Conservation (phyloP, 139 green algal species). For the Marvania coccoides region DNA sequence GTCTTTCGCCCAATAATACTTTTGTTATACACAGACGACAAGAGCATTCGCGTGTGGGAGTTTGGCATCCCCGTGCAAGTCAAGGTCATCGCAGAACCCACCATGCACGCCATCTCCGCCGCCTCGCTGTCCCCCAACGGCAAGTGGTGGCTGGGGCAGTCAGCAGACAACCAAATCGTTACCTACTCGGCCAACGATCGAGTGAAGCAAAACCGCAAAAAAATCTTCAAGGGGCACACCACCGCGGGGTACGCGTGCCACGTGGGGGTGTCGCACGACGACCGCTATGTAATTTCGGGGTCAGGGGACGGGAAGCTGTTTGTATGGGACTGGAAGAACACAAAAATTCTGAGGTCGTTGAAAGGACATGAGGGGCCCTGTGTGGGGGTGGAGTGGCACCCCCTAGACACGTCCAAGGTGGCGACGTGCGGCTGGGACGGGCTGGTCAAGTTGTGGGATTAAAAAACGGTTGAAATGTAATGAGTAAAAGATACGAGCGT, state of each 20-base stretch:
- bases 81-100: slow-evolving; percentile 91
- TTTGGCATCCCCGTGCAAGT: slow-evolving; percentile 93
- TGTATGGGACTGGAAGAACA: slow-evolving; percentile 97
- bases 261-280: slow-evolving; percentile 67
- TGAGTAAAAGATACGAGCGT: no score
- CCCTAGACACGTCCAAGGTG: slow-evolving; percentile 74
- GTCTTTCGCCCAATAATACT: slow-evolving; percentile 5
- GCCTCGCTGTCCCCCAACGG: slow-evolving; percentile 64
- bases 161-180: slow-evolving; percentile 74
- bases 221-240: slow-evolving; percentile 89
- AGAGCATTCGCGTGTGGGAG: slow-evolving; percentile 97
- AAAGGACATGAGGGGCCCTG: slow-evolving; percentile 86
- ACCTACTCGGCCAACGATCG: slow-evolving; percentile 82
- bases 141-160: slow-evolving; percentile 67
- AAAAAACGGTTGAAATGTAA: no score
- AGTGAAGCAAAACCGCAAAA: slow-evolving; percentile 92
- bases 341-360: slow-evolving; percentile 38
- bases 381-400: slow-evolving; percentile 91
- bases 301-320: slow-evolving; percentile 85
- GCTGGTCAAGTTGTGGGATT: slow-evolving; percentile 86
- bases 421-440: slow-evolving; percentile 95
- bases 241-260: slow-evolving; percentile 32
- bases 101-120: slow-evolving; percentile 92
- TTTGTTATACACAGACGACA: slow-evolving; percentile 69
- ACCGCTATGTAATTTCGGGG: slow-evolving; percentile 75